A percentile compares a stretch with the other conserved stretches of the same genome.
Conservation (phyloP, 805 yeast genomes). For the Ogataea nakhonphanomensis region DNA sequence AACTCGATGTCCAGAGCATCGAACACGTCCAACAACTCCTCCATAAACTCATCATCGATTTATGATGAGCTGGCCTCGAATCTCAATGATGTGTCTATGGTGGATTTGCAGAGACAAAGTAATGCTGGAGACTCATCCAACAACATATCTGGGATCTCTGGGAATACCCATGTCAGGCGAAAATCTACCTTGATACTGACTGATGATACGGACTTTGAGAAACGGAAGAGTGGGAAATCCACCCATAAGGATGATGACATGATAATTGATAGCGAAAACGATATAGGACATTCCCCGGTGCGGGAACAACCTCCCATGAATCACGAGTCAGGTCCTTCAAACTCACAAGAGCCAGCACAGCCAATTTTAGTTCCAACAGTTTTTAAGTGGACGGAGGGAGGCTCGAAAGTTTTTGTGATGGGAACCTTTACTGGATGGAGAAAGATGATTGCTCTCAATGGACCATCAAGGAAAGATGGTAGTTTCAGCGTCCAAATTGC, state of each 20-base stretch:
- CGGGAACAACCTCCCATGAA: slow-evolving; percentile 12
- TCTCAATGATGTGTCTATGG: slow-evolving; percentile 36
- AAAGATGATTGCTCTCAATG: slow-evolving; percentile 85
- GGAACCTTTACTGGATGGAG: slow-evolving; percentile 99
- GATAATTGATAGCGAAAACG: slow-evolving; percentile 28
- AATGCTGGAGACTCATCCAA: neutral
- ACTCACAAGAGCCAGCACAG: slow-evolving; percentile 17
- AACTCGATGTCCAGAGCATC: slow-evolving; percentile 7
- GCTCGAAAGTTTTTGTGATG: slow-evolving; percentile 89
- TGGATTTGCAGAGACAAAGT: slow-evolving; percentile 28
- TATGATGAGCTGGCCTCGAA: slow-evolving; percentile 13
- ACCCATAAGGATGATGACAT: slow-evolving; percentile 31
- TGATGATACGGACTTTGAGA: slow-evolving; percentile 61
- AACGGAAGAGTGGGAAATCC: slow-evolving; percentile 38
- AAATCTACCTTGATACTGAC: slow-evolving; percentile 70
- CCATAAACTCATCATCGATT: slow-evolving; percentile 9
- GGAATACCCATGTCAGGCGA: slow-evolving; percentile 37
- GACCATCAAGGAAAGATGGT: slow-evolving; percentile 46
- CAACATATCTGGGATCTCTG: slow-evolving; percentile 2
- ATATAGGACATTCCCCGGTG: slow-evolving; percentile 22
- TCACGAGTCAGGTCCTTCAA: slow-evolving; percentile 13
- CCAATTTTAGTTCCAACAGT: slow-evolving; percentile 48
- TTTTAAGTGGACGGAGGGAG: slow-evolving; percentile 95
- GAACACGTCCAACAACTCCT: slow-evolving; percentile 7
- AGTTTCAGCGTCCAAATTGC: slow-evolving; percentile 67